phyloP scores from a whole-genome alignment of 306 rosid genomes.

The Delonix regia region DNA sequence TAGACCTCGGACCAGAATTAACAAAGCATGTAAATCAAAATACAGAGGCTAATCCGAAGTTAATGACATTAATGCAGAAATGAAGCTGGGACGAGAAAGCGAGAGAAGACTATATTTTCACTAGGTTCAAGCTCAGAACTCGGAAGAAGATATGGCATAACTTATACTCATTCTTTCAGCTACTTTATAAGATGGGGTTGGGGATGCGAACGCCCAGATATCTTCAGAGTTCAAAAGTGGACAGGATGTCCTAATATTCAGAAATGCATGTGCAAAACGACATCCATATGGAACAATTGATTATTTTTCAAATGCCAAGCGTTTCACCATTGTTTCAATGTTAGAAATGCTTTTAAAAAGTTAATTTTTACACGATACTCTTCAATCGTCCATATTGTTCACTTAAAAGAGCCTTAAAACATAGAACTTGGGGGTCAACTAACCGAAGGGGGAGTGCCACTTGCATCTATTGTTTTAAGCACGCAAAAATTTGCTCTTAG shows the following conservation, averaged over 20 bases:
- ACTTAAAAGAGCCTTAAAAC: slow-evolving; percentile 17
- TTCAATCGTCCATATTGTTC: background rate
- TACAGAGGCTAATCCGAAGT: background rate
- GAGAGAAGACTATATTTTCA: background rate
- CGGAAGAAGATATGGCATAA: background rate
- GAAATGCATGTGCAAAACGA: background rate
- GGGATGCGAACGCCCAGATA: background rate
- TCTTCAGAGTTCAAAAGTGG: background rate
- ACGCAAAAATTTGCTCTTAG: slow-evolving; percentile 37
- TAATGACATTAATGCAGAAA: background rate
- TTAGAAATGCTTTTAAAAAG: slow-evolving; percentile 7
- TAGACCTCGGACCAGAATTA: background rate
- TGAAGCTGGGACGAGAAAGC: background rate
- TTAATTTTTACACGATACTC: background rate
- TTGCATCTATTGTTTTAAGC: background rate
- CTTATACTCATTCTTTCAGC: background rate
- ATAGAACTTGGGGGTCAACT: slow-evolving; percentile 2
- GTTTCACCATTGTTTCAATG: background rate
- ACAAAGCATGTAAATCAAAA: background rate
- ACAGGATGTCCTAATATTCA: background rate
- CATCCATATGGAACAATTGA: background rate
- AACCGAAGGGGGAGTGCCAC: slow-evolving; percentile 16
- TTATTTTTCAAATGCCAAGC: background rate
- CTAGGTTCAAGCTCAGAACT: slow-evolving; percentile 14
- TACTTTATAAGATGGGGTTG: background rate